These are phyloP conservation scores for Schizopora paradoxa DNA, from an alignment of 1,284 basidiomycete species.

Conservation along the genomic window DNA sequence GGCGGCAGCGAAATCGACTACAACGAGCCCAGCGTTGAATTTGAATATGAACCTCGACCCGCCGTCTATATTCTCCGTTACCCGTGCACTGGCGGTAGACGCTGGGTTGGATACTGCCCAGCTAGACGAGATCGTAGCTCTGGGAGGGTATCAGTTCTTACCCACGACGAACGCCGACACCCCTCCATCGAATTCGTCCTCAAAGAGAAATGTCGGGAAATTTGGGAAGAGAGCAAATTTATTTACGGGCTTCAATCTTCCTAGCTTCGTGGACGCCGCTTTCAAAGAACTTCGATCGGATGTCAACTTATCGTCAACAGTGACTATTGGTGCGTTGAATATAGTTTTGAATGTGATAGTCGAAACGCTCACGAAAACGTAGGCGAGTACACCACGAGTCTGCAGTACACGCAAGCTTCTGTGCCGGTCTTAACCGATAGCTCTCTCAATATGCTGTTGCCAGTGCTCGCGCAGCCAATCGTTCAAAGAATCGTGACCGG, in stretches of 20 bases:
- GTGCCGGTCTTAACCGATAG: slow-evolving; percentile 60
- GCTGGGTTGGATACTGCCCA: slow-evolving; percentile 58
- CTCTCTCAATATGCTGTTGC: slow-evolving; percentile 60
- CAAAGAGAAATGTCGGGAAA: slow-evolving; percentile 5
- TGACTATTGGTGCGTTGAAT: slow-evolving; percentile 49
- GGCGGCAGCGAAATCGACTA: slow-evolving; percentile 49
- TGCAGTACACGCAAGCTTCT: slow-evolving; percentile 55
- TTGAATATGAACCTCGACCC: slow-evolving; percentile 72
- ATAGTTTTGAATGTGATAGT: background rate
- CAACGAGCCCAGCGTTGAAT: slow-evolving; percentile 53
- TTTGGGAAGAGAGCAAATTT: slow-evolving; percentile 26
- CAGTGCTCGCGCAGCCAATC: slow-evolving; percentile 70
- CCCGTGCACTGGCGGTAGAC: slow-evolving; percentile 59
- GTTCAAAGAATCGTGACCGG: slow-evolving; percentile 73
- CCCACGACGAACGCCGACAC: slow-evolving; percentile 35
- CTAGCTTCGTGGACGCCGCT: slow-evolving; percentile 58
- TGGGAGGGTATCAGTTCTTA: slow-evolving; percentile 68
- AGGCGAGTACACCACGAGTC: slow-evolving; percentile 61
- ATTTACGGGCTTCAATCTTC: slow-evolving; percentile 61
- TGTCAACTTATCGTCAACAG: slow-evolving; percentile 49
- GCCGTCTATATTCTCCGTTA: slow-evolving; percentile 64
- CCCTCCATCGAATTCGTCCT: background rate
- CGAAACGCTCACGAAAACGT: slow-evolving; percentile 2
- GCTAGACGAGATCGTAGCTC: slow-evolving; percentile 61
- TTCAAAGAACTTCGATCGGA: slow-evolving; percentile 63